Percentiles rank a stretch among this genome's conserved stretches.
Evolutionary conservation across 306 rosid species (phyloP).

Genomic region (Parietaria judaica): DNA sequence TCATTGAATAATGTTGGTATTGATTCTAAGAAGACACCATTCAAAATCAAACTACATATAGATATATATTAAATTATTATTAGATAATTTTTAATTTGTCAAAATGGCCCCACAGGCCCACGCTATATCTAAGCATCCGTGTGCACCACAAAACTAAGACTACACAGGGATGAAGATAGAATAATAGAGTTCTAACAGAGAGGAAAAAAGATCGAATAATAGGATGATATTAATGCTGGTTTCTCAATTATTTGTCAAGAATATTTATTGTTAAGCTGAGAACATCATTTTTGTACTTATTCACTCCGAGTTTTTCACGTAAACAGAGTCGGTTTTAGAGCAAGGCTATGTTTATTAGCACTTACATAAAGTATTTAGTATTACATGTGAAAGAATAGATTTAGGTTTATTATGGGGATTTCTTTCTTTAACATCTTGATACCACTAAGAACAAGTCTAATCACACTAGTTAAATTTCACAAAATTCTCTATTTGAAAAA

Average conservation of each 20-base stretch:
- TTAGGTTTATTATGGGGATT: too few relatives aligned
- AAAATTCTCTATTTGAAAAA: too few relatives aligned
- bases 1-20: not conserved
- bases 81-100: not conserved
- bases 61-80: too few relatives aligned
- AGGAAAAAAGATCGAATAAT: not conserved
- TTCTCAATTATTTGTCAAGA: not conserved
- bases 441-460: too few relatives aligned
- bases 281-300: not conserved
- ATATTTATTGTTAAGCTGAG: not conserved
- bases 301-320: not conserved
- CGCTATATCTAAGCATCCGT: not conserved
- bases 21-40: not conserved
- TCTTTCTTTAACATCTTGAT: too few relatives aligned
- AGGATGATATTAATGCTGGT: not conserved
- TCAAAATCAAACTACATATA: not conserved
- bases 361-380: too few relatives aligned
- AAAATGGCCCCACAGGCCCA: not conserved
- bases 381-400: too few relatives aligned
- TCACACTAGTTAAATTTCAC: too few relatives aligned
- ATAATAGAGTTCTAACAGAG: not conserved
- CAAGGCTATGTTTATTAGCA: too few relatives aligned
- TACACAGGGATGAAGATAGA: not conserved
- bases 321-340: not conserved
- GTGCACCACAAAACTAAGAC: constrained; percentile 7